Evolutionary conservation across 306 rosid species (phyloP).

Genomic region (Vigna trinervia): DNA sequence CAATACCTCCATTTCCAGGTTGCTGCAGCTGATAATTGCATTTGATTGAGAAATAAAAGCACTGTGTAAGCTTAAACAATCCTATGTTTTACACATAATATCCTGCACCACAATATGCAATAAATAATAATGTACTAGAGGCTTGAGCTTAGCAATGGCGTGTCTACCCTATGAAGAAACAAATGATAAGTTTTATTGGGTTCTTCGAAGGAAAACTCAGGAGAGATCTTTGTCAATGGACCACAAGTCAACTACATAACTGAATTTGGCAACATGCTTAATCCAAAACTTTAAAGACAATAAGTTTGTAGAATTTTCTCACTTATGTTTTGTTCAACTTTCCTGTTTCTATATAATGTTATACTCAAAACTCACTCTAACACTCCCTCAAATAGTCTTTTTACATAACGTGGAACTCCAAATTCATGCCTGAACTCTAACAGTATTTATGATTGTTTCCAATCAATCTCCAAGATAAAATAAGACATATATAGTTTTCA

Average conservation of each 20-base stretch:
- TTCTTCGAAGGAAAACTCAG: too few species aligned
- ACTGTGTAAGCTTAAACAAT: slow-evolving; percentile 24
- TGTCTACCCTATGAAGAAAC: background rate
- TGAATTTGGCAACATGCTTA: too few species aligned
- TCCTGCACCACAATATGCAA: slow-evolving; percentile 23
- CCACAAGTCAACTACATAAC: too few species aligned
- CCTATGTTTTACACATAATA: background rate
- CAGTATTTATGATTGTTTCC: slow-evolving; percentile 15
- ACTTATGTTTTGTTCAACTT: too few species aligned
- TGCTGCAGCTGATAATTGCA: slow-evolving; percentile 66
- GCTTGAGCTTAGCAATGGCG: slow-evolving; percentile 8
- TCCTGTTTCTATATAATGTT: too few species aligned
- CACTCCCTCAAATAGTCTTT: too few species aligned
- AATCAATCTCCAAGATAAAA: background rate
- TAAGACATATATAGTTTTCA: slow-evolving; percentile 1
- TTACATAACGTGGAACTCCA: too few species aligned
- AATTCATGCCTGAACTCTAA: too few species aligned
- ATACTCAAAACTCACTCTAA: too few species aligned
- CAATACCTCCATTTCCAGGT: slow-evolving; percentile 58
- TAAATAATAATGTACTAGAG: background rate
- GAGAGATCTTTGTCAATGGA: too few species aligned
- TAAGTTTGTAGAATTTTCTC: too few species aligned
- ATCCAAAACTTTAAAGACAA: too few species aligned
- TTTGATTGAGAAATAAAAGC: slow-evolving; percentile 39
- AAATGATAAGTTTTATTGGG: slow-evolving; percentile 17